A percentile compares a stretch with the other conserved stretches of the same genome.
phyloP scores from a whole-genome alignment of 2,329 filamentous ascomycete species.

The Aschersonia sp. region DNA sequence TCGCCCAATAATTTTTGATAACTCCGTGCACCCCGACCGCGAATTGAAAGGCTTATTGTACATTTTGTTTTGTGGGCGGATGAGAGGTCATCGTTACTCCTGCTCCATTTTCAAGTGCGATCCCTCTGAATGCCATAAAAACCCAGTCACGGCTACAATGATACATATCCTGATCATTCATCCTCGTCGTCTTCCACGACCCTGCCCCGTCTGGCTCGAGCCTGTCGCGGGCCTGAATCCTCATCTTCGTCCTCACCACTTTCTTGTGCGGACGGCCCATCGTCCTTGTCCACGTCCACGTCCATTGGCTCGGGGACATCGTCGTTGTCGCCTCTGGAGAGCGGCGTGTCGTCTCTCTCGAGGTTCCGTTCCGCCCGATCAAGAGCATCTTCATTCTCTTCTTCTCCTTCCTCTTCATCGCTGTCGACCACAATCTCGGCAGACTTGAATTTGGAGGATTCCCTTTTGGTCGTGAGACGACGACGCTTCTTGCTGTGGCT shows the following conservation, averaged over 20 bases:
- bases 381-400: constrained; percentile 24
- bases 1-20: not conserved
- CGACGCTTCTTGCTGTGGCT: constrained; percentile 47
- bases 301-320: constrained; percentile 34
- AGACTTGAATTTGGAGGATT: constrained; percentile 64
- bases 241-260: constrained; percentile 34
- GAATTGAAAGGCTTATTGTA: too few species aligned
- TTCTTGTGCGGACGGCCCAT: constrained; percentile 21
- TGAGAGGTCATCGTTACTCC: too few species aligned
- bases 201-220: constrained; percentile 33
- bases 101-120: not conserved
- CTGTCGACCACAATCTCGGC: constrained; percentile 72
- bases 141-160: not conserved
- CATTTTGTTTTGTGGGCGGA: too few species aligned
- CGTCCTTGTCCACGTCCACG: constrained; percentile 26
- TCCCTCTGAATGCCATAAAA: not conserved
- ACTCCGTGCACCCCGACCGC: too few species aligned
- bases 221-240: constrained; percentile 21
- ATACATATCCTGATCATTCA: constrained; percentile 1
- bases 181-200: constrained; percentile 24
- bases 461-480: constrained; percentile 32
- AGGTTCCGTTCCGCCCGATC: constrained; percentile 30
- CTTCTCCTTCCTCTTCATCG: constrained; percentile 40
- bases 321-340: constrained; percentile 21
- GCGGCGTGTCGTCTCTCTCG: constrained; percentile 19